Conservation (phyloP, 2,329 filamentous ascomycete species). For the Aspergillus sp. region DNA sequence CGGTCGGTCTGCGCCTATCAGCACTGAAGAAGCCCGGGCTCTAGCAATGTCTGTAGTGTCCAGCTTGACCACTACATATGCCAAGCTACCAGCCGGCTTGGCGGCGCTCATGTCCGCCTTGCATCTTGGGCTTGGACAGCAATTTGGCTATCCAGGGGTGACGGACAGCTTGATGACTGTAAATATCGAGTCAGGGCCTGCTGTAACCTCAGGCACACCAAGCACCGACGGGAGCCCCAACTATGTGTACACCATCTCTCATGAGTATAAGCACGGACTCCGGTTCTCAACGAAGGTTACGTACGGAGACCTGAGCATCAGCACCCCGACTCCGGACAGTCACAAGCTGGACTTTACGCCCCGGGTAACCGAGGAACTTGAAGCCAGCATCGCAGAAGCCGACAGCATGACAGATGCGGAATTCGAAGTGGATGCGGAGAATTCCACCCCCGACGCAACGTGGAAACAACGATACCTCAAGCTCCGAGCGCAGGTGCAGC, state of each 20-base stretch:
- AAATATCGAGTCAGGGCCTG: conserved; percentile 21
- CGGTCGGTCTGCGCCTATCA: conserved; percentile 32
- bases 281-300: conserved; percentile 31
- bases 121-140: conserved; percentile 40
- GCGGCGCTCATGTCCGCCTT: conserved; percentile 34
- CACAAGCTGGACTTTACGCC: conserved; percentile 14
- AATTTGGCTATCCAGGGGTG: conserved; percentile 33
- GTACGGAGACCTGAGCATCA: conserved; percentile 23
- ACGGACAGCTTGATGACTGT: conserved; percentile 30
- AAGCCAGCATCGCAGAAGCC: conserved; percentile 20
- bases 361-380: conserved; percentile 14
- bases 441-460: conserved; percentile 29
- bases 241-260: conserved; percentile 26
- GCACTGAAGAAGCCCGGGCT: conserved; percentile 32
- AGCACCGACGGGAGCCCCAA: conserved; percentile 16
- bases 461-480: conserved; percentile 46
- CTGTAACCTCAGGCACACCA: conserved; percentile 2
- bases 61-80: conserved; percentile 33
- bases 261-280: conserved; percentile 30
- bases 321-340: not conserved
- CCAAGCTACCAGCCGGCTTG: conserved; percentile 26
- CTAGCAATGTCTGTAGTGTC: conserved; percentile 36
- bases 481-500: conserved; percentile 41
- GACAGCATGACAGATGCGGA: conserved; percentile 32
- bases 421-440: conserved; percentile 30